phyloP scores from a whole-genome alignment of 768 basidiomycete species.

The Serpula lacrymans region DNA sequence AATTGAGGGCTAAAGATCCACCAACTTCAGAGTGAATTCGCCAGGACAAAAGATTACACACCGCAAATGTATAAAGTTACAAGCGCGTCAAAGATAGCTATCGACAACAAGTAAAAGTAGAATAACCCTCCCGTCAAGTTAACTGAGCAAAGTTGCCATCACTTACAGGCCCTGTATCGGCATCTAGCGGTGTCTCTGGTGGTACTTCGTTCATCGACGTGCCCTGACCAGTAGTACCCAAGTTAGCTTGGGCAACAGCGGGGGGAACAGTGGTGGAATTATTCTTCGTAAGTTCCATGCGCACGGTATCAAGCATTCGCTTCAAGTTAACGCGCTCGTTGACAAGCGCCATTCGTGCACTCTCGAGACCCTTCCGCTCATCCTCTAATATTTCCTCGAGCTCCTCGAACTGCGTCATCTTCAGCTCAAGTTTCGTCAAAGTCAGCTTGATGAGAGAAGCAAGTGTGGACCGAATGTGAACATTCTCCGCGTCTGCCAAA shows the following conservation, averaged over 20 bases:
- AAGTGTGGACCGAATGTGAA: conserved; percentile 73
- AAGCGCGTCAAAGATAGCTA: too few species aligned
- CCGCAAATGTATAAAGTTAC: too few species aligned
- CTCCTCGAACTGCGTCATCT: conserved; percentile 93
- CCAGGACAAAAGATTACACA: too few species aligned
- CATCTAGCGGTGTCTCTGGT: conserved; percentile 41
- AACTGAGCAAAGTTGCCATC: conserved; percentile 57
- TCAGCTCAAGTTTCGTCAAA: conserved; percentile 86
- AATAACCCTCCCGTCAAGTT: conserved; percentile 23
- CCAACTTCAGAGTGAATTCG: too few species aligned
- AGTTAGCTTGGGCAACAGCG: conserved; percentile 31
- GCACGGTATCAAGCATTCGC: conserved; percentile 67
- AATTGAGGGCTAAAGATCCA: too few species aligned
- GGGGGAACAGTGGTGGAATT: conserved; percentile 24
- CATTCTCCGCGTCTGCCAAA: conserved; percentile 81
- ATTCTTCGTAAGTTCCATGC: conserved; percentile 60
- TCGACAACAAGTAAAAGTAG: conserved; percentile 6
- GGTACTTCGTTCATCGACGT: conserved; percentile 53
- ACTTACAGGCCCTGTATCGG: conserved; percentile 50
- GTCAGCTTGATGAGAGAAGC: conserved; percentile 83
- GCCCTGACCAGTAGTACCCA: conserved; percentile 63
- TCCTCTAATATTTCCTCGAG: conserved; percentile 90
- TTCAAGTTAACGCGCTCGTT: conserved; percentile 73
- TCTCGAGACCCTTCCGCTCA: conserved; percentile 83
- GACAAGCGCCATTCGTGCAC: conserved; percentile 72